These are phyloP conservation scores for Nakazawaea anatomiae DNA, from an alignment of 805 yeast genomes.

Conservation along the genomic window DNA sequence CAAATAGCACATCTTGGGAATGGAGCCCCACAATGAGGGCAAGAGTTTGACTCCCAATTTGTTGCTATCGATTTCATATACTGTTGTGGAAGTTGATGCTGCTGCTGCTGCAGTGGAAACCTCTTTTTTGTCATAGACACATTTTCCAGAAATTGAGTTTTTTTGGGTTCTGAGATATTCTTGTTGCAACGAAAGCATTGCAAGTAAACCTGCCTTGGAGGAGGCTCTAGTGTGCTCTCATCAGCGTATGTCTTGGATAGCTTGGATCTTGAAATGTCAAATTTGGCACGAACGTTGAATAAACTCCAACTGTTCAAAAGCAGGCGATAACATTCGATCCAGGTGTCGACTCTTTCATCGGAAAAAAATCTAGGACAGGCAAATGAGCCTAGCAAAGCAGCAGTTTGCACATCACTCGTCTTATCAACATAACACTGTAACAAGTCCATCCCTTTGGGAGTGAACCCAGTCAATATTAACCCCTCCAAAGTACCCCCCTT, in stretches of 20 bases:
- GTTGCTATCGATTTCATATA: constrained; percentile 1
- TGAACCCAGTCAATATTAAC: constrained; percentile 83
- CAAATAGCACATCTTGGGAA: constrained; percentile 91
- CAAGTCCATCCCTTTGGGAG: constrained; percentile 75
- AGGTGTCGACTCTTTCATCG: constrained; percentile 66
- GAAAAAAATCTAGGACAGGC: constrained; percentile 80
- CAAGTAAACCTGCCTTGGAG: constrained; percentile 70
- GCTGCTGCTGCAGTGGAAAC: constrained; percentile 25
- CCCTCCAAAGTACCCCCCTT: constrained; percentile 87
- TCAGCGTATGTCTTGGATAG: constrained; percentile 52
- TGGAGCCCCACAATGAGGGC: constrained; percentile 85
- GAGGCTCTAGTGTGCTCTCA: constrained; percentile 36
- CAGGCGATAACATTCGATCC: constrained; percentile 68
- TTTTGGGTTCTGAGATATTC: constrained; percentile 41
- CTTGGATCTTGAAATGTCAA: constrained; percentile 73
- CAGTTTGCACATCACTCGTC: constrained; percentile 89
- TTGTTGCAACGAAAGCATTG: constrained; percentile 83
- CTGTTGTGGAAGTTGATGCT: constrained; percentile 16
- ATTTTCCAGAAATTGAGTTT: background rate
- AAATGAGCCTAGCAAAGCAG: constrained; percentile 71
- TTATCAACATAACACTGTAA: constrained; percentile 84
- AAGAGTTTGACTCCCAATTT: constrained; percentile 24
- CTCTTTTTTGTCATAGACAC: constrained; percentile 13
- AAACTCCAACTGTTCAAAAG: constrained; percentile 76
- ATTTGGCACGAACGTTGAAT: constrained; percentile 73